These are phyloP conservation scores for Arthrobotrys megalospora DNA, from an alignment of 2,329 filamentous ascomycete genomes.

Conservation along the genomic window DNA sequence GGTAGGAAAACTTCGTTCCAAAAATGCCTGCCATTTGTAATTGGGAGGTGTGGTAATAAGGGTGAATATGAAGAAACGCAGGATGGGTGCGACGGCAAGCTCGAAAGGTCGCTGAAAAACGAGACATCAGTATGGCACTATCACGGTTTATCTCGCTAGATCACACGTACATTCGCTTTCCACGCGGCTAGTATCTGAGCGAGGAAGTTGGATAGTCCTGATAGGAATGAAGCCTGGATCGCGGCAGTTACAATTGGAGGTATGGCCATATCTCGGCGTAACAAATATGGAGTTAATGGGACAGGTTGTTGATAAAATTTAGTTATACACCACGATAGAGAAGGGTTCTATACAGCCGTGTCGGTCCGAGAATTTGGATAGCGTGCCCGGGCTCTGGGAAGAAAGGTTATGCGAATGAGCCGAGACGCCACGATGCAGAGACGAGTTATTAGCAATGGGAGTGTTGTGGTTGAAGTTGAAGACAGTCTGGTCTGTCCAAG, in stretches of 20 bases:
- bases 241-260: constrained; percentile 72
- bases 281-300: background rate
- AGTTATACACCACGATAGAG: constrained; percentile 9
- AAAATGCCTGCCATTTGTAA: constrained; percentile 74
- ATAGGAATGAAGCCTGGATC: constrained; percentile 72
- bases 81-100: constrained; percentile 70
- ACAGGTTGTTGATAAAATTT: constrained; percentile 12
- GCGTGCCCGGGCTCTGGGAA: constrained; percentile 1
- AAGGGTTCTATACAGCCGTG: constrained; percentile 7
- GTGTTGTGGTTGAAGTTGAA: constrained; percentile 49
- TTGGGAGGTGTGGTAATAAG: constrained; percentile 73
- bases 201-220: constrained; percentile 72
- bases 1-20: constrained; percentile 73
- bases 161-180: constrained; percentile 67
- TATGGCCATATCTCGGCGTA: constrained; percentile 41
- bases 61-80: constrained; percentile 73
- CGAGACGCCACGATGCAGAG: constrained; percentile 22
- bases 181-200: constrained; percentile 73
- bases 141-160: background rate
- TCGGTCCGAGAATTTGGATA: constrained; percentile 25
- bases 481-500: constrained; percentile 47
- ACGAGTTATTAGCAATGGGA: constrained; percentile 5
- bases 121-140: constrained; percentile 7
- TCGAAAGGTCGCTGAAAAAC: constrained; percentile 67
- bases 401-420: constrained; percentile 13